Percentiles rank a stretch among this genome's conserved stretches.
Conservation (phyloP, 768 basidiomycete species). For the Calvatia gigantea region DNA sequence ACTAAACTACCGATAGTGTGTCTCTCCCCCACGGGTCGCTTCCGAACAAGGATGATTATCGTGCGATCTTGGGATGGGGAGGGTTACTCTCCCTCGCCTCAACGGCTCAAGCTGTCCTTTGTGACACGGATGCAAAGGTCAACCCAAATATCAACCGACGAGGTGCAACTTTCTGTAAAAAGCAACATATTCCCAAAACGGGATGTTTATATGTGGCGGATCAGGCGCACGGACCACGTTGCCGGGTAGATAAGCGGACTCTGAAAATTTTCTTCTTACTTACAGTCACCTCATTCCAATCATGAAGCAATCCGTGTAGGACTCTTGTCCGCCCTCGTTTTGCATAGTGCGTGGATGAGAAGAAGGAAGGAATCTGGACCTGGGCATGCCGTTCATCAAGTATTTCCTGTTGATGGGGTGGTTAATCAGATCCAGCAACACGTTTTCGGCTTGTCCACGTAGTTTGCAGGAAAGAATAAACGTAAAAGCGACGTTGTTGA, state of each 20-base stretch:
- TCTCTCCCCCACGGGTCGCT: conserved; percentile 68
- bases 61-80: conserved; percentile 67
- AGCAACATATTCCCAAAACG: not conserved
- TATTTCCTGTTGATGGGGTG: conserved; percentile 44
- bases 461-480: not conserved
- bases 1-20: conserved; percentile 17
- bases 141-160: conserved; percentile 71
- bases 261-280: conserved; percentile 9
- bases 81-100: conserved; percentile 51
- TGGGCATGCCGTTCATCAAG: conserved; percentile 70
- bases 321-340: not conserved
- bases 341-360: conserved; percentile 26
- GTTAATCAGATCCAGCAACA: conserved; percentile 75
- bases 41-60: conserved; percentile 39
- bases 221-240: conserved; percentile 53
- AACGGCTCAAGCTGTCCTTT: conserved; percentile 52
- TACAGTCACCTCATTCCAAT: conserved; percentile 15
- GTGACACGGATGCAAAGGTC: conserved; percentile 29
- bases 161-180: conserved; percentile 66
- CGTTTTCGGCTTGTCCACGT: not conserved
- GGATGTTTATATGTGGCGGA: conserved; percentile 14
- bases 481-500: not conserved
- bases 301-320: conserved; percentile 2
- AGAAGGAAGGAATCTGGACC: conserved; percentile 37
- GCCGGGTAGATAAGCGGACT: conserved; percentile 21